Percentiles rank a stretch among this genome's conserved stretches.
These are phyloP conservation scores for Saccharomycopsis selenospora DNA, from an alignment of 805 yeast species.

Conservation along the genomic window DNA sequence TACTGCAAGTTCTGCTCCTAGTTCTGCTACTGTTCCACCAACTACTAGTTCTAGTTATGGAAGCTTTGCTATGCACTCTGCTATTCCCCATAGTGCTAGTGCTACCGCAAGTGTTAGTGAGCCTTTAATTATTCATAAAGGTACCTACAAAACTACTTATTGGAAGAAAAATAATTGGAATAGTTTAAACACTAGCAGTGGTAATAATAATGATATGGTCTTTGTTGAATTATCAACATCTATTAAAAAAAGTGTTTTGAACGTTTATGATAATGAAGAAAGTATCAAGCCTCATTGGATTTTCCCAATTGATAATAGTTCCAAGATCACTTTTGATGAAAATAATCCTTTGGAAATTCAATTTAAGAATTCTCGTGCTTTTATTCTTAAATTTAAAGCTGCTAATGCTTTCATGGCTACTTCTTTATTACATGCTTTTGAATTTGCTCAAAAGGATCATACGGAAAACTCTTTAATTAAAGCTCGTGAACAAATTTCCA, in stretches of 20 bases:
- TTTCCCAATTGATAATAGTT: constrained; percentile 10
- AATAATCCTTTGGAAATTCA: constrained; percentile 11
- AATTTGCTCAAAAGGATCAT: constrained; percentile 9
- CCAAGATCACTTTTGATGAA: constrained; percentile 8
- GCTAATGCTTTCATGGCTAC: background rate
- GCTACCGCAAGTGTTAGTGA: constrained; percentile 7
- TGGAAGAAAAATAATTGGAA: constrained; percentile 19
- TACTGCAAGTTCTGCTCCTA: background rate
- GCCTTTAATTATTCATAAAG: constrained; percentile 10
- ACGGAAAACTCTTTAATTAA: constrained; percentile 15
- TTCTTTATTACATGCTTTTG: constrained; percentile 7
- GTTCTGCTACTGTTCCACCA: background rate
- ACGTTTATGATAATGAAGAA: constrained; percentile 11
- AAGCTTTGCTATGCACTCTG: background rate
- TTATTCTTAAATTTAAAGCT: constrained; percentile 9
- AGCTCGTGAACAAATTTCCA: constrained; percentile 11
- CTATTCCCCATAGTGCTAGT: background rate
- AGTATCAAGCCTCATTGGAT: constrained; percentile 13
- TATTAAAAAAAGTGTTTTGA: constrained; percentile 6
- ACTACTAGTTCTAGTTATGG: background rate
- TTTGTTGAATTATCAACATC: constrained; percentile 13
- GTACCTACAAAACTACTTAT: constrained; percentile 4
- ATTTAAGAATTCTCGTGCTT: constrained; percentile 13
- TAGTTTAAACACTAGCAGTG: background rate
- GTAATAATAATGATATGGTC: constrained; percentile 2